Base-by-base conservation (phyloP, 2,329 filamentous ascomycete species). In the Monosporascus sp. region DNA sequence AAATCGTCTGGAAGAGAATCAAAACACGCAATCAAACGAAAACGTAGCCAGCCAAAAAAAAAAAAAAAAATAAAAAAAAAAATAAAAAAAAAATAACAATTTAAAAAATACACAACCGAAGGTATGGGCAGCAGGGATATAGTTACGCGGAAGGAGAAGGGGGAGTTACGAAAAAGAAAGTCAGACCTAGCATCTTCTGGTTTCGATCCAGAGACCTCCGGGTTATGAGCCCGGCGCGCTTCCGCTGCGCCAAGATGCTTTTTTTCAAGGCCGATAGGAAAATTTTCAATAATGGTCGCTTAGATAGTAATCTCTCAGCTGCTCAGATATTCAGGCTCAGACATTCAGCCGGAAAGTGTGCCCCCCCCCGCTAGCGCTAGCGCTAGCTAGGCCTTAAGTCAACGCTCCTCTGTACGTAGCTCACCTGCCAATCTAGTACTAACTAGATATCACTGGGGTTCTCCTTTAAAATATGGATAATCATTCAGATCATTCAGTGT, bases 211-310 rank as follows among this genome's bases (percentile, higher is more conserved):
- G 64, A 59, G 65, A 65, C 65, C 64, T 67, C 63, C 64, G 64
- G 64, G 64, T 67, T 67, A 67, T 67, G 64, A 67, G 64, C 64
- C 64, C 64, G 64, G 64, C 64, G 64, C 64, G 64, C 64, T 66
- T 65, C 64, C 63, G 59, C 64, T 66, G 64, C 59, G 59, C 59
- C 60, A 64, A 61, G 57, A 56, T 61, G 59, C 59, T 61, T 57
- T 57, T 51, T 66, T 9, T 14, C 9, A 3, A 41, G 38, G 38
- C 9, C 38, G 17, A 18, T 18, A 5, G 1, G 3, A 11, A 20
- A n/a, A 20, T 8, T 18, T 31, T 35, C 1, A 0, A 1, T 0
- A 35, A 11, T 5, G 0, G 11, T 1, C 14, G 1, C 9, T 31
- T 35, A 14, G 9, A 35, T 14, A 35, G 0, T 4, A 8, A 31